Evolutionary conservation across 305 asterid species (phyloP), one percentile per base, ranked within the genome.

Genomic region (Solanum aculeatissimum): DNA sequence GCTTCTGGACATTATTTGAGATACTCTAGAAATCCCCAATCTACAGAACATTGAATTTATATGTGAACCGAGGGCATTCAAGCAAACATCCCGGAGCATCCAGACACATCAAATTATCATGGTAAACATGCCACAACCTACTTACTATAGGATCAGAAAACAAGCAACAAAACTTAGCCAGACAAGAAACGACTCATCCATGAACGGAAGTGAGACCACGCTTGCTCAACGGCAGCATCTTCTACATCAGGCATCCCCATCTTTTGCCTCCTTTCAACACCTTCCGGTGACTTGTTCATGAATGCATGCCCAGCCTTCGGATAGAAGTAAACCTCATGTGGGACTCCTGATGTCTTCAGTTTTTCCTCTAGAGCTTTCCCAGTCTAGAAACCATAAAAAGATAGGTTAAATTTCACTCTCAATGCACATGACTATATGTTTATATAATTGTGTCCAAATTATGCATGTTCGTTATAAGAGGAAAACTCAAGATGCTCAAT

Each of bases 251-350:
- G 71, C 89, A 94, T 8, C 77, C 99, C 99, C 98, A 97, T 94
- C 42, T 42, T 87, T 85, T 92, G 93, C 85, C 98, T 90, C 85
- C 99, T 92, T 88, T 92, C 87, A 42, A 75, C 78, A 55, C 95
- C 99, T 43, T 97, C 97, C 0, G 95, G 90, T 7, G 99, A 97
- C 54, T 27, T 86, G 91, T 97, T 97, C 99, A 97, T 94, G 66
- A 97, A 97, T 72, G 99, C 99, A 85, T 97, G 99, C 15, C 87
- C 91, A 9, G 90, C n/a, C 65, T 96, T 93, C 4, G 98, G 95
- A 85, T 95, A 95, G 32, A 97, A 83, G 90, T 91, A 85, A n/a
- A 97, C 97, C 87, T 97, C 99, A 27, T 92, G 89, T 29, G 94
- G 96, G 68, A 92, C 94, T 74, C 94, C 95, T 7, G 97, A 88